phyloP scores from a whole-genome alignment of 2,329 filamentous ascomycete genomes.

The Fusarium devonianum region DNA sequence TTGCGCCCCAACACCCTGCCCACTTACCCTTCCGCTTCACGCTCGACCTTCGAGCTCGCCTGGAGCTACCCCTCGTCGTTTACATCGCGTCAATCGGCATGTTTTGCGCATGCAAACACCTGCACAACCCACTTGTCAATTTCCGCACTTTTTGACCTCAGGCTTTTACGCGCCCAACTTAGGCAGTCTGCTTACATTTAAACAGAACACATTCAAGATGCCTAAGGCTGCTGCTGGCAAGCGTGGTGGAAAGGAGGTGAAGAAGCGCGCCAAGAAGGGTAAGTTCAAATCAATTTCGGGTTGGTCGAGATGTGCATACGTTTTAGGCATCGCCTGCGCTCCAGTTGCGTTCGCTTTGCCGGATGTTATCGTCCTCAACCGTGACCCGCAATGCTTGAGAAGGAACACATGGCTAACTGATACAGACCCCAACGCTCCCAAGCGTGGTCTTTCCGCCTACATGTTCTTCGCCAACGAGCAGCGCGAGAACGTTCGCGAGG shows the following conservation, averaged over 20 bases:
- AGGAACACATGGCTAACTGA: slow-evolving; percentile 3
- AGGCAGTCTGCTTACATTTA: slow-evolving; percentile 39
- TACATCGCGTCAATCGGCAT: not conserved
- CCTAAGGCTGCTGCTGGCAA: slow-evolving; percentile 63
- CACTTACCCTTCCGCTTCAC: slow-evolving; percentile 14
- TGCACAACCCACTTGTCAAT: not conserved
- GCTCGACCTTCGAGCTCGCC: slow-evolving; percentile 25
- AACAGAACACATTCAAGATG: slow-evolving; percentile 56
- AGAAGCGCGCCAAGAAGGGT: slow-evolving; percentile 68
- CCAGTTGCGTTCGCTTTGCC: not conserved
- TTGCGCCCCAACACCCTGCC: slow-evolving; percentile 39
- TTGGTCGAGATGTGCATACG: not conserved
- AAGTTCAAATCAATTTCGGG: slow-evolving; percentile 39
- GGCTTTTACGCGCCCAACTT: not conserved
- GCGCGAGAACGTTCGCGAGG: slow-evolving; percentile 96
- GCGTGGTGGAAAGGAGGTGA: slow-evolving; percentile 62
- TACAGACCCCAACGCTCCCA: slow-evolving; percentile 93
- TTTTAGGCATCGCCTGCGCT: not conserved
- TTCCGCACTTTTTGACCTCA: not conserved
- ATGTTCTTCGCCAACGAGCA: slow-evolving; percentile 99
- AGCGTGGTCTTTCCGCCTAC: slow-evolving; percentile 99
- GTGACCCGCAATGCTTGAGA: not conserved
- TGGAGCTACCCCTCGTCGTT: slow-evolving; percentile 37
- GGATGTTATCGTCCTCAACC: not conserved
- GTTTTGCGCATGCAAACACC: not conserved